Evolutionary conservation across 2,329 filamentous ascomycete genomes (phyloP).

Genomic region (Lachnellula willkommii): DNA sequence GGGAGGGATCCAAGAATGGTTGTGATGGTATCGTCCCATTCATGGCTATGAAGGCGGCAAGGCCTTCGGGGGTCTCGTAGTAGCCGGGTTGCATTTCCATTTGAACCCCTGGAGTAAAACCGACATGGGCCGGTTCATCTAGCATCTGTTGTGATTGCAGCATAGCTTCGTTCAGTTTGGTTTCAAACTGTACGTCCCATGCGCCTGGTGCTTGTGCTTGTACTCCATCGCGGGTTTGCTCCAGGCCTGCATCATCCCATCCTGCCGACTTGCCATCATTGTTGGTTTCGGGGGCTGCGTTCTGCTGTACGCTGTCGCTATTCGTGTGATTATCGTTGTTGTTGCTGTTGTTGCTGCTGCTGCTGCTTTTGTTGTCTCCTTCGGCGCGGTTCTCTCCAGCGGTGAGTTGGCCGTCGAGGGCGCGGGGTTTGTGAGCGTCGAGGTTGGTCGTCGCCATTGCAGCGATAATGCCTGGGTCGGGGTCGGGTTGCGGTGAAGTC

Average conservation of each 20-base stretch:
- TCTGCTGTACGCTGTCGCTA: neutral
- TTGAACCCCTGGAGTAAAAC: neutral
- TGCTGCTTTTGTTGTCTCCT: neutral
- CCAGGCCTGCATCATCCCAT: neutral
- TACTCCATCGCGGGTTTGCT: neutral
- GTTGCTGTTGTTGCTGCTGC: too few species aligned
- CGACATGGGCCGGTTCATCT: neutral
- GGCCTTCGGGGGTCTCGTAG: neutral
- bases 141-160: too few species aligned
- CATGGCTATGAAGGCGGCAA: neutral
- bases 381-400: conserved; percentile 7
- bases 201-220: neutral
- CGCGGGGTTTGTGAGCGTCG: conserved; percentile 7
- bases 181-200: neutral
- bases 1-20: conserved; percentile 17
- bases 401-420: conserved; percentile 10
- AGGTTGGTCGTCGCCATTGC: conserved; percentile 11
- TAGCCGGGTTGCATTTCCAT: neutral
- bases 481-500: conserved; percentile 29
- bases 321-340: neutral
- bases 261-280: neutral
- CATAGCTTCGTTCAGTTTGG: too few species aligned
- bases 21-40: neutral
- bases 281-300: neutral
- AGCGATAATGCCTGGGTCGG: conserved; percentile 12